Conservation (phyloP, 164 flowering plant genomes). For the Macadamia tetraphylla region DNA sequence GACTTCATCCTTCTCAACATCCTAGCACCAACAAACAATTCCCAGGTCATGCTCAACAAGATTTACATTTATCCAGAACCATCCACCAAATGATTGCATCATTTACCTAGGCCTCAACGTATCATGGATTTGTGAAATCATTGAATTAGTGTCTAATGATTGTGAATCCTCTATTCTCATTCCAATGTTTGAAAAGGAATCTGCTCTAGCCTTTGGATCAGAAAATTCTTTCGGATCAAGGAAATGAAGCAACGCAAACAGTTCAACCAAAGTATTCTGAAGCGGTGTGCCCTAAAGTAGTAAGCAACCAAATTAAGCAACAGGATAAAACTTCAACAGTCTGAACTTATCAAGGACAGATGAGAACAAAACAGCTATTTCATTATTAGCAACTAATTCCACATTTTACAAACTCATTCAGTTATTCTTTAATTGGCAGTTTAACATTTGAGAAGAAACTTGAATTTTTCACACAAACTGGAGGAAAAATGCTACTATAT, state of each 20-base stretch:
- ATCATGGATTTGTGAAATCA: constrained; percentile 8
- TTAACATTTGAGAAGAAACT: too few species aligned
- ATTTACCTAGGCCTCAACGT: constrained; percentile 2
- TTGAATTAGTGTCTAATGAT: background rate
- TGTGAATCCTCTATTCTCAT: background rate
- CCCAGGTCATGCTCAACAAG: background rate
- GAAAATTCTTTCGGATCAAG: constrained; percentile 12
- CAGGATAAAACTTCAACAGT: too few species aligned
- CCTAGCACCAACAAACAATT: background rate
- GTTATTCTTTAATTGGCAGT: too few species aligned
- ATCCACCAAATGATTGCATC: background rate
- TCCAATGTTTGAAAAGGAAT: constrained; percentile 7
- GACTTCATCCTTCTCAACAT: constrained; percentile 12
- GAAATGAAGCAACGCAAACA: constrained; percentile 11
- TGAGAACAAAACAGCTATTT: background rate
- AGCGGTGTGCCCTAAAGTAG: constrained; percentile 10
- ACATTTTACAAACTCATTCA: too few species aligned
- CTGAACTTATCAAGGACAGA: background rate
- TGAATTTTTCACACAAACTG: too few species aligned
- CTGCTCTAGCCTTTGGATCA: constrained; percentile 4
- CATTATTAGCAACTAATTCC: too few species aligned
- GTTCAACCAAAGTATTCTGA: constrained; percentile 12
- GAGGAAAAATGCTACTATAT: too few species aligned
- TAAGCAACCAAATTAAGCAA: background rate
- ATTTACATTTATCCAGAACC: background rate